A percentile compares a stretch with the other conserved stretches of the same genome.
phyloP scores from a whole-genome alignment of 306 rosid species.

The Cucumis melo region DNA sequence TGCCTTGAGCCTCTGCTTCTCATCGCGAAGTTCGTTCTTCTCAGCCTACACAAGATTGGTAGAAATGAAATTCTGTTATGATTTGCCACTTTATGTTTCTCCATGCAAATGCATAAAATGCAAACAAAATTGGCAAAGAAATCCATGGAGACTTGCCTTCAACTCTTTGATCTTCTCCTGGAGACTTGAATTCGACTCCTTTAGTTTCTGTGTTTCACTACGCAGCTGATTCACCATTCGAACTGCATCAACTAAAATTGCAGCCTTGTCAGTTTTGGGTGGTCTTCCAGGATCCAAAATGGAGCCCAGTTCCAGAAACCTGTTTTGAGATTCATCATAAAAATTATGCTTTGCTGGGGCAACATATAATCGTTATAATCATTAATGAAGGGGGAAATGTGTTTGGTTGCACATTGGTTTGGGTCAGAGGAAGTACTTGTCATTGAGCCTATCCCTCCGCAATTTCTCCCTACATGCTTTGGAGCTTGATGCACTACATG shows the following conservation, averaged over 20 bases:
- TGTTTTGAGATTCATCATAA: not conserved
- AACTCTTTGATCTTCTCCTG: slow-evolving; percentile 89
- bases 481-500: slow-evolving; percentile 51
- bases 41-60: slow-evolving; percentile 28
- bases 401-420: no score
- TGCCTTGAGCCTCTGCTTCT: slow-evolving; percentile 79
- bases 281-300: slow-evolving; percentile 90
- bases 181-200: slow-evolving; percentile 58
- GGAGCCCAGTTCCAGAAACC: slow-evolving; percentile 82
- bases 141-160: slow-evolving; percentile 29
- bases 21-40: slow-evolving; percentile 91
- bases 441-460: slow-evolving; percentile 89
- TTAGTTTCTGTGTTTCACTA: slow-evolving; percentile 67
- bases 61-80: no score
- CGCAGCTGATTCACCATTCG: slow-evolving; percentile 76
- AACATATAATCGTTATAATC: no score
- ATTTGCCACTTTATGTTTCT: no score
- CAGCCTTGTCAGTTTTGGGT: slow-evolving; percentile 87
- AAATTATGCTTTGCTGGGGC: no score
- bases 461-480: slow-evolving; percentile 93
- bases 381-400: no score
- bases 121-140: no score
- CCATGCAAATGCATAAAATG: no score
- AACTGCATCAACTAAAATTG: slow-evolving; percentile 62
- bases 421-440: slow-evolving; percentile 38